Percentiles rank a stretch among this genome's conserved stretches.
phyloP scores from a whole-genome alignment of 345 rosid genomes.

The Populus simonii region DNA sequence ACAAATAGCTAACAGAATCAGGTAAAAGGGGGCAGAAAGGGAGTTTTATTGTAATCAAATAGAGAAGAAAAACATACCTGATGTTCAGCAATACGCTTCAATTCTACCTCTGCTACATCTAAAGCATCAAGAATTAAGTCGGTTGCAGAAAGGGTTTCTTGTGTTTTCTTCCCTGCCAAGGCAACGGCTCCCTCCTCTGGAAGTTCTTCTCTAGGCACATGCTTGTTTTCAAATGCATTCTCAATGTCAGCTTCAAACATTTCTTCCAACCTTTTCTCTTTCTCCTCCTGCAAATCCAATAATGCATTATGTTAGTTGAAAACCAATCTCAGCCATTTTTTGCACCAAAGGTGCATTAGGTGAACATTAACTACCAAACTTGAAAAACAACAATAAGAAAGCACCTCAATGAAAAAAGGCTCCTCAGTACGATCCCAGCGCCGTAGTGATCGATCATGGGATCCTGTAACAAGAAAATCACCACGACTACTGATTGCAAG shows the following conservation, averaged over 20 bases:
- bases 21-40: neutral
- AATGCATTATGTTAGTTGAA: neutral
- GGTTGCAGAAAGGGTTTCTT: constrained; percentile 69
- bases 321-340: neutral
- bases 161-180: constrained; percentile 79
- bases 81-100: constrained; percentile 54
- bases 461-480: constrained; percentile 91
- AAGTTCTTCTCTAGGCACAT: constrained; percentile 61
- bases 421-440: constrained; percentile 99
- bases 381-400: constrained; percentile 6
- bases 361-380: neutral
- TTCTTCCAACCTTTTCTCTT: constrained; percentile 90
- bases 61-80: constrained; percentile 42
- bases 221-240: constrained; percentile 54
- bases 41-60: neutral
- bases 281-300: constrained; percentile 73
- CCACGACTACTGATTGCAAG: constrained; percentile 82
- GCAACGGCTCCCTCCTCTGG: constrained; percentile 95
- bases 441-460: constrained; percentile 94
- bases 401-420: constrained; percentile 92
- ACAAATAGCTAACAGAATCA: too few relatives aligned
- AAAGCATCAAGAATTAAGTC: constrained; percentile 79
- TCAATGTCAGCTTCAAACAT: constrained; percentile 88
- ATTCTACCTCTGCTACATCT: constrained; percentile 72
- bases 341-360: neutral